Conservation (phyloP, 345 rosid genomes). For the Camelina neglecta region DNA sequence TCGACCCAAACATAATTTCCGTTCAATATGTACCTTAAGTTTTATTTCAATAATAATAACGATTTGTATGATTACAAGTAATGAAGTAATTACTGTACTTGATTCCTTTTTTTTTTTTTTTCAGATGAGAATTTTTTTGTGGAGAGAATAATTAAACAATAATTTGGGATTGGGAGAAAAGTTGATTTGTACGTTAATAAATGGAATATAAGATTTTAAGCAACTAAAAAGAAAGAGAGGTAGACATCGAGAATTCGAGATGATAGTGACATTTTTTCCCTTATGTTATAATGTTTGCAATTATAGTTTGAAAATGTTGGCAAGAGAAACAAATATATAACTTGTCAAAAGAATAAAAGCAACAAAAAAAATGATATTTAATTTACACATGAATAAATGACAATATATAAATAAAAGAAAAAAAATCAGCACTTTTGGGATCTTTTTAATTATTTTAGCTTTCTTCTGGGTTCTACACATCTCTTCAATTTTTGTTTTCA, state of each 20-base stretch:
- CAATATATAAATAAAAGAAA: neutral
- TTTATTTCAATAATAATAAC: no score
- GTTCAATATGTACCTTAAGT: no score
- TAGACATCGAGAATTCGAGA: constrained; percentile 27
- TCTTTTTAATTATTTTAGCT: constrained; percentile 32
- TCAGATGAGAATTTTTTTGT: neutral
- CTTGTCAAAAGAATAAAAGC: constrained; percentile 24
- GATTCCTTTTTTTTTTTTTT: neutral
- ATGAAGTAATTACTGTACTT: neutral
- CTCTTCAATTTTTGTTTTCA: neutral
- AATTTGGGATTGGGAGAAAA: constrained; percentile 37
- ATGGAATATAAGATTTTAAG: constrained; percentile 42
- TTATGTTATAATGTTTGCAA: constrained; percentile 36
- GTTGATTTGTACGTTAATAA: constrained; percentile 35
- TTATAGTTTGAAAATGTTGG: constrained; percentile 42
- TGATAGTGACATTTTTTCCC: constrained; percentile 38
- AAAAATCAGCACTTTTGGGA: constrained; percentile 33
- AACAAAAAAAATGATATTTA: constrained; percentile 4
- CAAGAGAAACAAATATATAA: constrained; percentile 19
- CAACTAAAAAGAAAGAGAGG: constrained; percentile 31
- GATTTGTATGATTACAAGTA: constrained; percentile 1
- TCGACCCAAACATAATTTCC: neutral
- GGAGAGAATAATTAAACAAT: constrained; percentile 41
- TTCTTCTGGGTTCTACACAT: constrained; percentile 45
- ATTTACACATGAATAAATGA: constrained; percentile 33